phyloP scores from a whole-genome alignment of 1,139 yeast species.

The Insectozyma bohioensis region DNA sequence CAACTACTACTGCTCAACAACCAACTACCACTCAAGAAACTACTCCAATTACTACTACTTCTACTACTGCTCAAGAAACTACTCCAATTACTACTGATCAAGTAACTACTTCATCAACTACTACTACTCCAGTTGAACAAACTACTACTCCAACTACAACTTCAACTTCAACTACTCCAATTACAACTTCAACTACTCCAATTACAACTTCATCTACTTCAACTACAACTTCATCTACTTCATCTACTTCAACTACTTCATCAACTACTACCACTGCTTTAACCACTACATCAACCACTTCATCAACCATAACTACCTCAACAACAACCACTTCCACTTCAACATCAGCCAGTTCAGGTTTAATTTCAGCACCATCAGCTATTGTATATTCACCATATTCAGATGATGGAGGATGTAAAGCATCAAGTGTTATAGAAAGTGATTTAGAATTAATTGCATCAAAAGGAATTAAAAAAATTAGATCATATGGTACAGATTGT shows the following conservation, averaged over 20 bases:
- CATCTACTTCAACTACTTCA: slow-evolving; percentile 11
- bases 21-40: slow-evolving; percentile 11
- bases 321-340: slow-evolving; percentile 3
- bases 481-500: slow-evolving; percentile 89
- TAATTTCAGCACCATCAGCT: slow-evolving; percentile 45
- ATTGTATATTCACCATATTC: slow-evolving; percentile 83
- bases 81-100: slow-evolving; percentile 12
- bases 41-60: slow-evolving; percentile 12
- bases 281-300: slow-evolving; percentile 8
- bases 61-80: slow-evolving; percentile 4
- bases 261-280: slow-evolving; percentile 7
- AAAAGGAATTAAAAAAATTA: slow-evolving; percentile 62
- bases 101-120: slow-evolving; percentile 5
- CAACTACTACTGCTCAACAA: slow-evolving; percentile 18
- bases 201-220: slow-evolving; percentile 17
- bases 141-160: slow-evolving; percentile 12
- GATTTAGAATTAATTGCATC: slow-evolving; percentile 59
- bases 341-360: slow-evolving; percentile 4
- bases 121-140: slow-evolving; percentile 5
- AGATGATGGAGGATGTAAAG: slow-evolving; percentile 66
- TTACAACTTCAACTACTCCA: slow-evolving; percentile 15
- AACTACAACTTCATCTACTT: slow-evolving; percentile 16
- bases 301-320: slow-evolving; percentile 4
- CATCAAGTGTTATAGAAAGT: slow-evolving; percentile 46
- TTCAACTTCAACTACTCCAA: slow-evolving; percentile 17